phyloP scores from a whole-genome alignment of 1,284 basidiomycete species.

The Bjerkandera adusta region DNA sequence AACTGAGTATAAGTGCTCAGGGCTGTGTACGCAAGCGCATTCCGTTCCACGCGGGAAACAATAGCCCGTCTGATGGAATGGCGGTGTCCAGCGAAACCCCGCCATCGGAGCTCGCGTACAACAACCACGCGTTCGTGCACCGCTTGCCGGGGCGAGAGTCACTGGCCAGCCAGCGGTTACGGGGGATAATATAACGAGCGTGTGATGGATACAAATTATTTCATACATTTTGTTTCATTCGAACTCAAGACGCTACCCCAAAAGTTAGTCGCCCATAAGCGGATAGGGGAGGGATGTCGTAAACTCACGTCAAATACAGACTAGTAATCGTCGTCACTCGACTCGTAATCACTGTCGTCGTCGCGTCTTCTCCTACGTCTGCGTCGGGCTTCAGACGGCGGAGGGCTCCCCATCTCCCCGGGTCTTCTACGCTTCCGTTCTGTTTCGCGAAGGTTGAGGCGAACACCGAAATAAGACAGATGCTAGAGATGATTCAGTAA shows the following conservation, averaged over 20 bases:
- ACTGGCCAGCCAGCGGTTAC: neutral
- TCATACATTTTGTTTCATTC: too few species aligned
- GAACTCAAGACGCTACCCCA: neutral
- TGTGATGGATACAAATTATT: neutral
- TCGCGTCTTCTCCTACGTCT: conserved; percentile 7
- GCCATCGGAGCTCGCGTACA: neutral
- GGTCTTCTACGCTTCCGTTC: conserved; percentile 45
- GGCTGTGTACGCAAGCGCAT: too few species aligned
- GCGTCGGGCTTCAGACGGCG: neutral
- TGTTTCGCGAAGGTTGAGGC: conserved; percentile 67
- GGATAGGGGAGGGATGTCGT: too few species aligned
- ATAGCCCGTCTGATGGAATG: neutral
- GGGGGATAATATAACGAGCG: too few species aligned
- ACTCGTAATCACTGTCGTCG: conserved; percentile 12
- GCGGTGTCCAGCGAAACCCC: neutral
- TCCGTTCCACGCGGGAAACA: too few species aligned
- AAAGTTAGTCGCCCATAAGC: neutral
- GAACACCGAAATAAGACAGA: conserved; percentile 65
- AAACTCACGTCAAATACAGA: neutral
- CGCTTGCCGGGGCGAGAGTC: neutral
- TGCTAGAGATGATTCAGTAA: conserved; percentile 37
- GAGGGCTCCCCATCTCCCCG: conserved; percentile 5
- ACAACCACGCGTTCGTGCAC: neutral
- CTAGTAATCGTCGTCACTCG: conserved; percentile 9
- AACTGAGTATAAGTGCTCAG: too few species aligned